Evolutionary conservation across 768 basidiomycete species (phyloP), one percentile per base, ranked within the genome.

Genomic region (Mycena haematopus): DNA sequence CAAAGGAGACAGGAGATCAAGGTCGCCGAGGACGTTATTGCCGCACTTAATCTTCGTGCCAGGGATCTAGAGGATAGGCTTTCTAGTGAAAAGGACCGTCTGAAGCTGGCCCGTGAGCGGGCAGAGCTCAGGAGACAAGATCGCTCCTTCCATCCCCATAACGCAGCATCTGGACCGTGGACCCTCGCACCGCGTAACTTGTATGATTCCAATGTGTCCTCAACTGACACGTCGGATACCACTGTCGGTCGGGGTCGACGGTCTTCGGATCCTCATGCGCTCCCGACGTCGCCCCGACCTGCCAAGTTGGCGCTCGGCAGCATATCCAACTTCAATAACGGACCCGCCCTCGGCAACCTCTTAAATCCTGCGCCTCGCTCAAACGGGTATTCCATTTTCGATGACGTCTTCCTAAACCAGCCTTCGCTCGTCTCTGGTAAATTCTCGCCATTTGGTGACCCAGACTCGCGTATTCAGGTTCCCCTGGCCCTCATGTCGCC

Each of bases 21-120:
- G 67, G 74, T 72, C n/a, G 75, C 87, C 25, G 91, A 95, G 72
- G 90, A 91, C 53, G 79, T 86, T 17, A 79, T 92, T 21, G 76
- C 80, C 49, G 80, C 84, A 11, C 79, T 92, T 36, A 87, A 83
- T 70, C 79, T 80, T 36, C 86, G 89, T 52, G 86, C 90, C 47
- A 83, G 86, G 64, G 90, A 90, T 69, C 76, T 95, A 58, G 93
- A 95, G 74, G 88, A 88, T 51, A 83, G 78, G 68, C 80, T 95
- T 36, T 80, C 83, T 33, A 80, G 83, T 60, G 86, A 87, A 74
- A 87, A 82, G 75, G 85, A 85, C 65, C 80, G 80, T 57, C 76
- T 95, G 59, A 80, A 75, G 65, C 71, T 74, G n/a, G 79, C 85
- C 38, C 86, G 85, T 67, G 86, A 87, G 65, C 83, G 80, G 53